Conservation (phyloP, 2,329 filamentous ascomycete species). For the Myriosclerotinia curreyana region DNA sequence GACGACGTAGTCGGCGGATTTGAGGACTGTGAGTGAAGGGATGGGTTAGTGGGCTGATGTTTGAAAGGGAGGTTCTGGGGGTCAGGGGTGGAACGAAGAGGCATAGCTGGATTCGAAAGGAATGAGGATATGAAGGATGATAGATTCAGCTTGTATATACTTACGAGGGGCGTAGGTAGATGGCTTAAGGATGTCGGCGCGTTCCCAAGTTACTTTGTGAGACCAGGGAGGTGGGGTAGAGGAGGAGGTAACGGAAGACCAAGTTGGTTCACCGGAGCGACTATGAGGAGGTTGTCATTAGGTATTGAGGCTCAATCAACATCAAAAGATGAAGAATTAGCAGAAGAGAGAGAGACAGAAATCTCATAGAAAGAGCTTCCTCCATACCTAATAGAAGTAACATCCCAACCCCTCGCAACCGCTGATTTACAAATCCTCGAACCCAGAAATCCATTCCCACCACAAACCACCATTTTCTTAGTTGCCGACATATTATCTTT, state of each 20-base stretch:
- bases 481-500: conserved; percentile 35
- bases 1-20: conserved; percentile 77
- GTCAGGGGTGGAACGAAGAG: conserved; percentile 57
- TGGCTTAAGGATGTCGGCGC: conserved; percentile 66
- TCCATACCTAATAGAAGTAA: conserved; percentile 81
- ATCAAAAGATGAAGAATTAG: neutral
- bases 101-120: conserved; percentile 62
- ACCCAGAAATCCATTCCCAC: conserved; percentile 90
- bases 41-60: neutral
- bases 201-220: conserved; percentile 78
- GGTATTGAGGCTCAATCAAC: neutral
- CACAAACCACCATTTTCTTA: conserved; percentile 85
- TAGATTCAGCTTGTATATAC: conserved; percentile 66
- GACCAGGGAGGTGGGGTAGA: conserved; percentile 74
- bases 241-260: conserved; percentile 71
- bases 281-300: conserved; percentile 47
- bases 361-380: too few species aligned
- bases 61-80: neutral
- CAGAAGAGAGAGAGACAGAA: too few species aligned
- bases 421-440: conserved; percentile 88
- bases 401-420: conserved; percentile 81
- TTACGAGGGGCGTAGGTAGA: conserved; percentile 69
- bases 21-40: conserved; percentile 50
- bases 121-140: conserved; percentile 77
- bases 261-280: conserved; percentile 85